Evolutionary conservation across 1,284 basidiomycete genomes (phyloP).

Genomic region (Rhizoctonia solani): DNA sequence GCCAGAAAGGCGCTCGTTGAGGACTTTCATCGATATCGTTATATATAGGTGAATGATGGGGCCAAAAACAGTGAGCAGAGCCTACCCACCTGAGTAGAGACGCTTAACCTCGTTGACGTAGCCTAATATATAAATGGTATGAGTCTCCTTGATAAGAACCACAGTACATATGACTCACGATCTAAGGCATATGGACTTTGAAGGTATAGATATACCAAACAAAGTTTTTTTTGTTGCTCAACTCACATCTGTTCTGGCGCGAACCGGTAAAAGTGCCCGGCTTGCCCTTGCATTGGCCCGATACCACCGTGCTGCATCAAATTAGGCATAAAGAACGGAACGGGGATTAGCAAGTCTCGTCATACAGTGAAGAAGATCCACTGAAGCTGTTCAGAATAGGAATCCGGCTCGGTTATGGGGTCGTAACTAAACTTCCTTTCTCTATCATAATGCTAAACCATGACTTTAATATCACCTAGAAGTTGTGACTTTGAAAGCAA

Average conservation of each 20-base stretch:
- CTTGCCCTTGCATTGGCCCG: constrained; percentile 77
- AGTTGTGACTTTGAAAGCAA: too few species aligned
- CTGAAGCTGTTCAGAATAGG: constrained; percentile 64
- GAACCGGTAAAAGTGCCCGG: constrained; percentile 59
- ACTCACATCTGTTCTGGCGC: constrained; percentile 58
- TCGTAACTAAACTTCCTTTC: constrained; percentile 59
- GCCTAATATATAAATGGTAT: constrained; percentile 49
- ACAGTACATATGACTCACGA: constrained; percentile 46
- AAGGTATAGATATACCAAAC: too few species aligned
- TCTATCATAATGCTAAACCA: constrained; percentile 55
- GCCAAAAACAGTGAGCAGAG: neutral
- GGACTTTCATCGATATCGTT: constrained; percentile 55
- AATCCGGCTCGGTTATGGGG: constrained; percentile 50
- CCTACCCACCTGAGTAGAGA: constrained; percentile 54
- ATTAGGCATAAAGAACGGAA: too few species aligned
- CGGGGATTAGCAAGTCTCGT: too few species aligned
- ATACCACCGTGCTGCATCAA: constrained; percentile 43
- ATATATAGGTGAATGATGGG: neutral
- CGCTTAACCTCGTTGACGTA: constrained; percentile 78
- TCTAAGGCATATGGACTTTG: constrained; percentile 64
- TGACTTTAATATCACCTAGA: neutral
- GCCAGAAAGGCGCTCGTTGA: constrained; percentile 67
- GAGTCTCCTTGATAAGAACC: neutral
- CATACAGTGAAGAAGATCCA: constrained; percentile 83
- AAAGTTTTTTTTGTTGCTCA: too few species aligned